These are phyloP conservation scores for Castanea sativa DNA, from an alignment of 306 rosid genomes.

Conservation along the genomic window DNA sequence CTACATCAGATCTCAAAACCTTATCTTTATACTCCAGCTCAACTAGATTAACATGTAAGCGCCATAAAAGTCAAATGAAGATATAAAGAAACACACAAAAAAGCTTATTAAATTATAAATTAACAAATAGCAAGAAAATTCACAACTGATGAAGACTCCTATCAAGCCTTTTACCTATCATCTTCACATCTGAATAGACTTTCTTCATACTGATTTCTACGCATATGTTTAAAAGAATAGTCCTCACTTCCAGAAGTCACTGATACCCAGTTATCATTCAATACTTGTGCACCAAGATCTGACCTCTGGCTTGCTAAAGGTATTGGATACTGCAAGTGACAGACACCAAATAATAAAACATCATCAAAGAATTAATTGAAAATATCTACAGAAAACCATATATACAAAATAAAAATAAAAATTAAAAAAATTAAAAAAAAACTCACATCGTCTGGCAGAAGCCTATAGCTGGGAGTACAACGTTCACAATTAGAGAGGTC, in stretches of 20 bases:
- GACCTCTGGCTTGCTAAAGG: constrained; percentile 89
- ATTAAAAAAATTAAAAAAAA: neutral
- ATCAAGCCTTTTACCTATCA: constrained; percentile 66
- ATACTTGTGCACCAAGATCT: constrained; percentile 79
- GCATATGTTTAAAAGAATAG: constrained; percentile 98
- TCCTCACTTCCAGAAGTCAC: constrained; percentile 99
- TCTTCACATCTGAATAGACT: constrained; percentile 96
- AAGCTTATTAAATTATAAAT: neutral
- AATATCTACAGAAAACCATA: constrained; percentile 19
- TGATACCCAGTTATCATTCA: constrained; percentile 98
- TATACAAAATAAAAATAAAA: neutral
- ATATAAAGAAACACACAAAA: neutral
- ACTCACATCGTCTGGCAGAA: constrained; percentile 81
- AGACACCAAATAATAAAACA: constrained; percentile 26
- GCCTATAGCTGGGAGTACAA: constrained; percentile 95
- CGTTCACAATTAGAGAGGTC: constrained; percentile 86
- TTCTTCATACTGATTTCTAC: constrained; percentile 96
- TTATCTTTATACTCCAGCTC: neutral
- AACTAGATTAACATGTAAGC: neutral
- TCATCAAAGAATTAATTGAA: constrained; percentile 1
- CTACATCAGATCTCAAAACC: neutral
- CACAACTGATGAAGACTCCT: neutral
- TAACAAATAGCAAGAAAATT: neutral
- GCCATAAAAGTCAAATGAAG: neutral
- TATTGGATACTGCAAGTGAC: constrained; percentile 81